Percentiles rank a stretch among this genome's conserved stretches.
phyloP scores from a whole-genome alignment of 192 early-diverging fungal species.

The Backusella mclennaniae region DNA sequence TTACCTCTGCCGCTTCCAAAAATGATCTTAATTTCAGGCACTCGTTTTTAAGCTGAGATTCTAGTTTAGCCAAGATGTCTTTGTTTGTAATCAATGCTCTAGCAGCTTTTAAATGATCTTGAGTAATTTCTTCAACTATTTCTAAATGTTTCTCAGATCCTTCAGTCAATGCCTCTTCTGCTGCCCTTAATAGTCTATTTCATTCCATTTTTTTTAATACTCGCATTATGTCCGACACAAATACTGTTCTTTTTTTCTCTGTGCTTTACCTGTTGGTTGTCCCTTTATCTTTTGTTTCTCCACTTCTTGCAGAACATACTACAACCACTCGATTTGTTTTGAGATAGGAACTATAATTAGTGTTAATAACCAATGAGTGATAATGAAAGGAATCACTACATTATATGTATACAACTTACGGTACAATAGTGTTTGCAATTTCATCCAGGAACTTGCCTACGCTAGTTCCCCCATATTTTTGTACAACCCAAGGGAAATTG shows the following conservation, averaged over 20 bases:
- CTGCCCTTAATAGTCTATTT: slow-evolving; percentile 45
- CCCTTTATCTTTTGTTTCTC: slow-evolving; percentile 77
- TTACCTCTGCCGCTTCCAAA: slow-evolving; percentile 77
- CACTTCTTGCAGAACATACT: slow-evolving; percentile 87
- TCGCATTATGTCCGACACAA: neutral
- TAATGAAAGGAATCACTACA: neutral
- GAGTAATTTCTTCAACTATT: slow-evolving; percentile 74
- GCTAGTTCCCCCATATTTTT: slow-evolving; percentile 91
- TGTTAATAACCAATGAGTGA: neutral
- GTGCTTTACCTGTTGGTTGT: slow-evolving; percentile 71
- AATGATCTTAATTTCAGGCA: slow-evolving; percentile 75
- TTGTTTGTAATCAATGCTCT: slow-evolving; percentile 44
- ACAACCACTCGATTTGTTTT: slow-evolving; percentile 67
- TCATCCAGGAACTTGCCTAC: slow-evolving; percentile 73
- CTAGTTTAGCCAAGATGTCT: slow-evolving; percentile 40
- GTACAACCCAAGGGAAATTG: slow-evolving; percentile 51
- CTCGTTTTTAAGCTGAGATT: slow-evolving; percentile 61
- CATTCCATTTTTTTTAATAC: neutral
- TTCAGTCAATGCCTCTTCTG: slow-evolving; percentile 26
- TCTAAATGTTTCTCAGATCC: slow-evolving; percentile 50
- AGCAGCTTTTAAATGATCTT: slow-evolving; percentile 68
- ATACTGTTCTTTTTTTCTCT: neutral
- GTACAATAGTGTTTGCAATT: slow-evolving; percentile 67
- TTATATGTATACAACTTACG: slow-evolving; percentile 48
- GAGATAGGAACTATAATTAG: slow-evolving; percentile 32